Evolutionary conservation across 805 yeast species (phyloP).

Genomic region (Maudiozyma bulderi): DNA sequence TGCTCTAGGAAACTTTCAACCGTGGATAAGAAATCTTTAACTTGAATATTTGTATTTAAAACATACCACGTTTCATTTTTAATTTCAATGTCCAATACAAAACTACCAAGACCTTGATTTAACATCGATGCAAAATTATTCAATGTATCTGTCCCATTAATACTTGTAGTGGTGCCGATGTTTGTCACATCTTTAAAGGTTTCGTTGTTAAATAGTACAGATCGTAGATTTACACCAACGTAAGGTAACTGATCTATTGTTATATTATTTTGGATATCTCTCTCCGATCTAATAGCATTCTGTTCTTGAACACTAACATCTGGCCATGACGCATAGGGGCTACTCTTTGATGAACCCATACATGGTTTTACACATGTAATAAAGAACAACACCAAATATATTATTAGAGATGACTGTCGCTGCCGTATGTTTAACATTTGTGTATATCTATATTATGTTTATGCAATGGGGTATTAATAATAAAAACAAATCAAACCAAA

Average conservation of each 20-base stretch:
- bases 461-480: no score
- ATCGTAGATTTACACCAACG: slow-evolving; percentile 33
- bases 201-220: slow-evolving; percentile 21
- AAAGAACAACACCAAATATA: neutral
- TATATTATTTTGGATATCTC: slow-evolving; percentile 36
- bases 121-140: slow-evolving; percentile 27
- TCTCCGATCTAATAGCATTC: slow-evolving; percentile 35
- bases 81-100: slow-evolving; percentile 49
- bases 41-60: slow-evolving; percentile 12
- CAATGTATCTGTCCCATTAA: slow-evolving; percentile 19
- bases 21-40: slow-evolving; percentile 21
- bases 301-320: slow-evolving; percentile 23
- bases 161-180: neutral
- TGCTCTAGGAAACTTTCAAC: slow-evolving; percentile 29
- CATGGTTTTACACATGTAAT: neutral
- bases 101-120: slow-evolving; percentile 36
- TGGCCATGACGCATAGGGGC: slow-evolving; percentile 23
- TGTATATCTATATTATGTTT: neutral
- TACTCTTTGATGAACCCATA: neutral
- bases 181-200: slow-evolving; percentile 26
- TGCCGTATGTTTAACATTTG: neutral
- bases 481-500: no score
- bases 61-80: slow-evolving; percentile 32
- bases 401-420: neutral
- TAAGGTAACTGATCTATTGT: slow-evolving; percentile 33